These are phyloP conservation scores for Ogataea neopini DNA, from an alignment of 805 yeast species.

Conservation along the genomic window DNA sequence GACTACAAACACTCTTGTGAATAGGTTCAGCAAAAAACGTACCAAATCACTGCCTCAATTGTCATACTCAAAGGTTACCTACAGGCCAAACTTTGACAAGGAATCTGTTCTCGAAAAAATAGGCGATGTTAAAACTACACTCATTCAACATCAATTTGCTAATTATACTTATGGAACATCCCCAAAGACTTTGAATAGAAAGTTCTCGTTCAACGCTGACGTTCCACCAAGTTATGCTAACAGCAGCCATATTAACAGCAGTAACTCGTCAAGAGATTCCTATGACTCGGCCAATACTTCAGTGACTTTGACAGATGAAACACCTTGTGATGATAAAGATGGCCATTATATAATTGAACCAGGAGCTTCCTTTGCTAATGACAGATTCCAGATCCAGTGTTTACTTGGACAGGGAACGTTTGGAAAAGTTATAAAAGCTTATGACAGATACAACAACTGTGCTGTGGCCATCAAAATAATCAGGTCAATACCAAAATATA, in stretches of 20 bases:
- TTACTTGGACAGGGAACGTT: conserved; percentile 91
- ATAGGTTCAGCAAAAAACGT: conserved; percentile 39
- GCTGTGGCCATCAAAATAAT: conserved; percentile 91
- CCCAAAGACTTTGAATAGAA: conserved; percentile 18
- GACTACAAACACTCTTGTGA: conserved; percentile 5
- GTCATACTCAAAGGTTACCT: conserved; percentile 47
- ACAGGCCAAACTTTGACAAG: conserved; percentile 35
- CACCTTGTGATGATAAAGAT: conserved; percentile 59
- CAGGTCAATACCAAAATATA: conserved; percentile 86
- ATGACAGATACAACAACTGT: conserved; percentile 58
- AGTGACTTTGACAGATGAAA: conserved; percentile 29
- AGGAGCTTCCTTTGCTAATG: conserved; percentile 67
- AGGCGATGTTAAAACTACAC: conserved; percentile 43
- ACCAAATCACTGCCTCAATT: conserved; percentile 57
- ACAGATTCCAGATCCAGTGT: conserved; percentile 63
- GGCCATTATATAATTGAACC: conserved; percentile 70
- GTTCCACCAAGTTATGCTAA: conserved; percentile 7
- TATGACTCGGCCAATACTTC: conserved; percentile 23
- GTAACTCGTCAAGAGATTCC: conserved; percentile 24
- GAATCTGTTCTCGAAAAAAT: conserved; percentile 39
- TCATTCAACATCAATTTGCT: conserved; percentile 29
- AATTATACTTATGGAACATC: conserved; percentile 32
- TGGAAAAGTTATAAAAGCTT: conserved; percentile 86
- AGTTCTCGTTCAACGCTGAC: conserved; percentile 30
- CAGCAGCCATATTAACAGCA: conserved; percentile 10